Base-by-base conservation (phyloP, 169 alveolate species). In the Condylostoma magnum region DNA sequence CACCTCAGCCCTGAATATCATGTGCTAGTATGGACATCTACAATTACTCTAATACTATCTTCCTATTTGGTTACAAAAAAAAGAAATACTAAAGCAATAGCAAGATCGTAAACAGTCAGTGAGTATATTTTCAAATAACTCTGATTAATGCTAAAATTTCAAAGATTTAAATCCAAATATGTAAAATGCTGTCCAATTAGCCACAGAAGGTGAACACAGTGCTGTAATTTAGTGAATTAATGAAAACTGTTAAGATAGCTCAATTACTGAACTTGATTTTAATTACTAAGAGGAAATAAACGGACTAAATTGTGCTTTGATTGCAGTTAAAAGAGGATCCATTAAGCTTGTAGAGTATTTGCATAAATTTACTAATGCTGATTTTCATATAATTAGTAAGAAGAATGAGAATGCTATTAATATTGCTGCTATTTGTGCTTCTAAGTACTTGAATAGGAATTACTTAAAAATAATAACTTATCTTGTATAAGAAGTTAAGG, bases 361-460 rank as follows among this genome's bases (percentile, higher is more conserved):
- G 4, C 34, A 48, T 34, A 65, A 67, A 28, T 12, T 18, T 3
- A 48, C 66, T 27, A n/a, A n/a, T n/a, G 76, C 36, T 0, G 28
- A 67, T 15, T 50, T 30, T 22, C 41, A 44, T 33, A 30, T 18
- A 8, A 38, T 48, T 3, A 67, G 50, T 30, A 22, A 67, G n/a
- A 46, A 50, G 6, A 50, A 67, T 12, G 76, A 67, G 50, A 51
- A 51, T 65, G 76, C 76, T 3, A 50, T 67, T 25, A n/a, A 18
- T n/a, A 46, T 67, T 20, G 18, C 54, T n/a, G 76, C 53, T 0
- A n/a, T 37, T 1, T 60, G 52, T 18, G 31, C 38, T 30, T 48
- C 46, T 25, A 44, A 47, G 3, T 48, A 18, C 46, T 41, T 30
- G n/a, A 6, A 27, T 10, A 18, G 10, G 10, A 30, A 33, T 0